Conservation (phyloP, 2,329 filamentous ascomycete species). For the Ceratocystis cubensis region DNA sequence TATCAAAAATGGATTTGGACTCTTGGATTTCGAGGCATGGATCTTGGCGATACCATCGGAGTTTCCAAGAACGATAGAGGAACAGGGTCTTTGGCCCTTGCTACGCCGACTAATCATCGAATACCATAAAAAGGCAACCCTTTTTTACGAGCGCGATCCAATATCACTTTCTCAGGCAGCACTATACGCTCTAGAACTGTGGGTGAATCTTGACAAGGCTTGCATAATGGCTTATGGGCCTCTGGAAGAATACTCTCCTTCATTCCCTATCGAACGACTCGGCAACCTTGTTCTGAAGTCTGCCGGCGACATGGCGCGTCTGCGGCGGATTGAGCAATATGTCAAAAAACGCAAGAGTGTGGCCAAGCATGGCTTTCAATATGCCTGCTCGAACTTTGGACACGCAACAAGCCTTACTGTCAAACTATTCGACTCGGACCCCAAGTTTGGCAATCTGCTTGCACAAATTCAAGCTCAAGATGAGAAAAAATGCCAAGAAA, state of each 20-base stretch:
- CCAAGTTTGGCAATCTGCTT: not conserved
- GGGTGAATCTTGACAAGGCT: conserved; percentile 42
- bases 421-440: not conserved
- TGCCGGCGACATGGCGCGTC: conserved; percentile 34
- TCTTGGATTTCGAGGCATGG: not conserved
- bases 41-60: too few species aligned
- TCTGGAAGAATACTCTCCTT: conserved; percentile 36
- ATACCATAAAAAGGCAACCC: too few species aligned
- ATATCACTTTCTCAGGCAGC: too few species aligned
- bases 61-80: too few species aligned
- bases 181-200: too few species aligned
- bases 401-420: not conserved
- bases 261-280: conserved; percentile 32
- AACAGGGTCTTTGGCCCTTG: too few species aligned
- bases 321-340: conserved; percentile 37
- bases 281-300: conserved; percentile 35
- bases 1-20: not conserved
- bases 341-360: not conserved
- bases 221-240: conserved; percentile 31
- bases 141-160: too few species aligned
- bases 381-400: not conserved
- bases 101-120: too few species aligned
- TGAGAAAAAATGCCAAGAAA: not conserved
- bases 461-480: not conserved
- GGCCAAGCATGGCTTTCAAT: not conserved